Evolutionary conservation across 225 moss, liverwort and hornwort genomes (phyloP), one percentile per base, ranked within the genome.

Genomic region (Ulota crispa): DNA sequence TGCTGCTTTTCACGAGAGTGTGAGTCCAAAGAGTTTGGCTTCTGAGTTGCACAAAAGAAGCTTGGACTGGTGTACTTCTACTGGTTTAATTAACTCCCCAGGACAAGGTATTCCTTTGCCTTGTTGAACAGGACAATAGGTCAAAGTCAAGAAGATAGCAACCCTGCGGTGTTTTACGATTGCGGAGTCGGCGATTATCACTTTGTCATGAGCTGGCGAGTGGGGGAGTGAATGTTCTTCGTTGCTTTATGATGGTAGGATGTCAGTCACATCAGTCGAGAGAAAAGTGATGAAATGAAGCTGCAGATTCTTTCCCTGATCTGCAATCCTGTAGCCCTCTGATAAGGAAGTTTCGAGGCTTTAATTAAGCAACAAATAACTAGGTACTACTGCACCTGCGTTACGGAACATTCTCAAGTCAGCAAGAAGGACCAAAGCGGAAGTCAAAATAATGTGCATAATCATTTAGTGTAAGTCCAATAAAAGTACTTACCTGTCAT

Each of bases 371-470:
- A 24, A 21, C 43, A 30, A 34, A 55, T 14, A 20, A 32, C 42
- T 26, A 3, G 66, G 28, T 12, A 72, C 66, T 10, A n/a, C 45
- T 19, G 34, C 43, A 66, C 66, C 32, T 59, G n/a, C n/a, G 31
- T 23, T 16, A 39, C 7, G 7, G 60, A 79, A 32, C 70, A 7
- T 70, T 70, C 59, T n/a, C 59, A 59, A 69, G 71, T 71, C 79
- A 47, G 34, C 42, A 39, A 45, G 70, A 47, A 47, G 57, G 70
- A 32, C 34, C 61, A 19, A 1, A 71, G 47, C 43, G 71, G 52
- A 80, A 72, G 63, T 72, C 80, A 80, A 72, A 61, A 61, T 50
- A 12, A 20, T n/a, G 36, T 24, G 26, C 13, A 80, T 45, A 36
- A 71, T 80, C 13, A 50, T 71, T 70, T 13, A 59, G 69, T 28